A percentile compares a stretch with the other conserved stretches of the same genome.
These are phyloP conservation scores for Scedosporium aurantiacum DNA, from an alignment of 2,329 filamentous ascomycete species.

Conservation along the genomic window DNA sequence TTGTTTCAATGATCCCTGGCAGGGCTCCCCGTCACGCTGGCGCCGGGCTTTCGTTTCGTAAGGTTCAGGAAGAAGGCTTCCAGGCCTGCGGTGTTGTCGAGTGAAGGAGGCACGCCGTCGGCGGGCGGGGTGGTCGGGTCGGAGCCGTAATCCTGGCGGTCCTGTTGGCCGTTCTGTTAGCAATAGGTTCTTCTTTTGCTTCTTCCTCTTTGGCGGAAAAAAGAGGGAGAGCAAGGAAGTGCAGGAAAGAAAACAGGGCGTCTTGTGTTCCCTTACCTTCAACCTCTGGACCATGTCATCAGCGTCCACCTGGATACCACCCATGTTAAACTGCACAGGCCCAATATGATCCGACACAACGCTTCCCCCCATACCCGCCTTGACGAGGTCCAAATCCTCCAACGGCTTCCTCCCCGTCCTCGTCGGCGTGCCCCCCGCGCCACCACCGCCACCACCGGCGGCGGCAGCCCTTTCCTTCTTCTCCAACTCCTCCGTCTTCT, in stretches of 20 bases:
- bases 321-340: conserved; percentile 95
- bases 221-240: neutral
- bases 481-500: conserved; percentile 38
- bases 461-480: conserved; percentile 15
- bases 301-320: conserved; percentile 89
- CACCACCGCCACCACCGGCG: too few species aligned
- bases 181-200: neutral
- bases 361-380: conserved; percentile 15
- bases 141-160: conserved; percentile 41
- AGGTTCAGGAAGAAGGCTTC: conserved; percentile 49
- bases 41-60: conserved; percentile 39
- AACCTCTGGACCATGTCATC: conserved; percentile 84
- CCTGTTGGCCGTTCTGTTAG: conserved; percentile 23
- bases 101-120: conserved; percentile 26
- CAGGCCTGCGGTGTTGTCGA: conserved; percentile 44
- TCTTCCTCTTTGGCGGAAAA: neutral
- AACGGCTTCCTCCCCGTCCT: conserved; percentile 18
- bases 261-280: conserved; percentile 46
- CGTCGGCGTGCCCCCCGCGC: conserved; percentile 16
- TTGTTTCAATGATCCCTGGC: conserved; percentile 1
- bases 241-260: neutral
- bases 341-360: conserved; percentile 72
- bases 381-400: conserved; percentile 7
- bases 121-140: conserved; percentile 28
- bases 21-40: conserved; percentile 7